Evolutionary conservation across 352 stramenopile genomes (phyloP).

Genomic region (Globisporangium canariense): DNA sequence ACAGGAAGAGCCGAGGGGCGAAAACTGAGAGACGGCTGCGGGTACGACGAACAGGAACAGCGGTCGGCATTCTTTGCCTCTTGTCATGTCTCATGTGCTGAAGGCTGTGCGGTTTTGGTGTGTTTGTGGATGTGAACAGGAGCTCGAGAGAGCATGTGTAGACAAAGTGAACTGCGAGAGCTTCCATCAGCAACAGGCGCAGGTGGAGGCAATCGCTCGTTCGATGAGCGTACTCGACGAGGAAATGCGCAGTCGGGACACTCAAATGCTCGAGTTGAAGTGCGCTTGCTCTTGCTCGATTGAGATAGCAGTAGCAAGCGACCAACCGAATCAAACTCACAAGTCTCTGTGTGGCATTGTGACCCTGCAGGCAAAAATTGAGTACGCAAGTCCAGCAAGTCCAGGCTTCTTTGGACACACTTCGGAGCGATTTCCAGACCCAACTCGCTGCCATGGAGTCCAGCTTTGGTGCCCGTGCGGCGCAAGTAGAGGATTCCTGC

Average conservation of each 20-base stretch:
- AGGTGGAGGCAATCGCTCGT: conserved; percentile 40
- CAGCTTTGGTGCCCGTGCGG: background rate
- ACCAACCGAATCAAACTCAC: background rate
- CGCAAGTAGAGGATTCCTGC: conserved; percentile 15
- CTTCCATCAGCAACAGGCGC: conserved; percentile 23
- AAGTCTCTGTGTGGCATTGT: background rate
- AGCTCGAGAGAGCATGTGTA: conserved; percentile 4
- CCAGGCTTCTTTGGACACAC: background rate
- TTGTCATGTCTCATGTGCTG: background rate
- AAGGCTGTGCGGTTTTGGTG: background rate
- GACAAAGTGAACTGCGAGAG: conserved; percentile 3
- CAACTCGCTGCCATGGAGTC: conserved; percentile 13
- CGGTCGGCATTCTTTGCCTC: background rate
- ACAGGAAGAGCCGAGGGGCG: conserved; percentile 22
- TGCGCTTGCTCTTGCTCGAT: background rate
- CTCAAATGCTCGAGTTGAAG: conserved; percentile 13
- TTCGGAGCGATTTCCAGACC: conserved; percentile 13
- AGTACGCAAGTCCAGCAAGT: background rate
- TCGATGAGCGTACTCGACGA: conserved; percentile 47
- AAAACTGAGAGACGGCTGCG: conserved; percentile 17
- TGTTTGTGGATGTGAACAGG: conserved; percentile 9
- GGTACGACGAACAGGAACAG: background rate
- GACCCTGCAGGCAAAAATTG: background rate
- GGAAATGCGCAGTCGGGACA: conserved; percentile 26
- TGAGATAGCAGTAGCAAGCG: background rate